Conservation (phyloP, 1,284 basidiomycete genomes). For the Baeospora myosura region DNA sequence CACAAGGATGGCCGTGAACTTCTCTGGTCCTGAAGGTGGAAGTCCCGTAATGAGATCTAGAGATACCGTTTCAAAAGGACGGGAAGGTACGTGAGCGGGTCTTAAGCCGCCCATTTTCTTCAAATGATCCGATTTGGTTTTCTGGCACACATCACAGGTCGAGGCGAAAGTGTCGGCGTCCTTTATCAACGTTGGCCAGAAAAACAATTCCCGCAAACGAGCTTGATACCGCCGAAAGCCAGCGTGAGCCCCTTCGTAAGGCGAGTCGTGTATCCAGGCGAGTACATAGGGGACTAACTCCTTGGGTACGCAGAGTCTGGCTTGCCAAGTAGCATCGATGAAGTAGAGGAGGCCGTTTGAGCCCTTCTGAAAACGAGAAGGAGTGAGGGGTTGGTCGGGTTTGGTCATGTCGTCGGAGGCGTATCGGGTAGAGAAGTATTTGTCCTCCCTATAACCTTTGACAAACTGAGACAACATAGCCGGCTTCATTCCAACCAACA, state of each 20-base stretch:
- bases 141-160: conserved; percentile 6
- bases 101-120: conserved; percentile 2
- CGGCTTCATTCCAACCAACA: too few relatives aligned
- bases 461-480: too few relatives aligned
- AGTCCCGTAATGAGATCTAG: conserved; percentile 6
- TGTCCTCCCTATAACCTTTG: too few relatives aligned
- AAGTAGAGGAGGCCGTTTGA: conserved; percentile 5
- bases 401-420: too few relatives aligned
- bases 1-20: conserved; percentile 25
- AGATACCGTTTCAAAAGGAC: conserved; percentile 3
- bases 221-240: neutral
- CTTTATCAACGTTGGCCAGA: conserved; percentile 1
- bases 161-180: conserved; percentile 1
- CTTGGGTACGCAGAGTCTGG: conserved; percentile 4
- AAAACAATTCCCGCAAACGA: conserved; percentile 5
- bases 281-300: neutral
- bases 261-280: neutral
- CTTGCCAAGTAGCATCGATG: conserved; percentile 8
- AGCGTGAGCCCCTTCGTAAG: conserved; percentile 1
- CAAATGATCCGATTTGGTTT: conserved; percentile 1
- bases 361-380: conserved; percentile 6
- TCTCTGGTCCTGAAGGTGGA: conserved; percentile 4
- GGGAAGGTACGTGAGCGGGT: conserved; percentile 5
- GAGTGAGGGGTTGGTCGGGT: conserved; percentile 1
- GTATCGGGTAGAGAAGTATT: too few relatives aligned